A percentile compares a stretch with the other conserved stretches of the same genome.
Evolutionary conservation across 2,329 filamentous ascomycete genomes (phyloP).

Genomic region (Purpureocillium takamizusanense): DNA sequence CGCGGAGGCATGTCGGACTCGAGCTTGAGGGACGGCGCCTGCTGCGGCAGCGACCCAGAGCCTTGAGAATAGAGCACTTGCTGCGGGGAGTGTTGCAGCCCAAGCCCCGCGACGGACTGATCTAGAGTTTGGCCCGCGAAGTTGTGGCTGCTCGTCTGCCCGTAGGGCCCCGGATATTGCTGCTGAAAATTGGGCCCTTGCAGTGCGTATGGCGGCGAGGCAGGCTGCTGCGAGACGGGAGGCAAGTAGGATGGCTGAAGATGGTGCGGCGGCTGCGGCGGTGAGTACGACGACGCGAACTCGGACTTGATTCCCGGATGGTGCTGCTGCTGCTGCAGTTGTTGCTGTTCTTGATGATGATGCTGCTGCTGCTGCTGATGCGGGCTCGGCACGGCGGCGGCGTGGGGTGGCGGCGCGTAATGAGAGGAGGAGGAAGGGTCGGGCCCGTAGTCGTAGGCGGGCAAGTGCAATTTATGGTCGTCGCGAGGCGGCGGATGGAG

Average conservation of each 20-base stretch:
- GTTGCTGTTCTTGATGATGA: conserved; percentile 10
- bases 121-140: not conserved
- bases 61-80: too few relatives aligned
- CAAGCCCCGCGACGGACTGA: not conserved
- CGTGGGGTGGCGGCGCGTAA: conserved; percentile 18
- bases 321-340: conserved; percentile 7
- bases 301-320: too few relatives aligned
- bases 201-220: conserved; percentile 7
- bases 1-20: conserved; percentile 24
- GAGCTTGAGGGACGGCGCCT: conserved; percentile 3
- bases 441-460: conserved; percentile 14
- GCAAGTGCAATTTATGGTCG: conserved; percentile 24
- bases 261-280: too few relatives aligned
- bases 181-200: conserved; percentile 8
- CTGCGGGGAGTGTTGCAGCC: conserved; percentile 1
- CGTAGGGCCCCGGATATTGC: conserved; percentile 1
- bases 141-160: not conserved
- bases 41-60: not conserved
- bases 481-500: conserved; percentile 7
- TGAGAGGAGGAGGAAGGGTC: conserved; percentile 15
- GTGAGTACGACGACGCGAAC: too few relatives aligned
- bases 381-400: too few relatives aligned
- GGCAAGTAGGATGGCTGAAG: conserved; percentile 6
- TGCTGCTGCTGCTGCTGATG: conserved; percentile 11
- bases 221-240: conserved; percentile 7